A percentile compares a stretch with the other conserved stretches of the same genome.
Conservation (phyloP, 371 early-diverging fungal species). For the Apophysomyces elegans region DNA sequence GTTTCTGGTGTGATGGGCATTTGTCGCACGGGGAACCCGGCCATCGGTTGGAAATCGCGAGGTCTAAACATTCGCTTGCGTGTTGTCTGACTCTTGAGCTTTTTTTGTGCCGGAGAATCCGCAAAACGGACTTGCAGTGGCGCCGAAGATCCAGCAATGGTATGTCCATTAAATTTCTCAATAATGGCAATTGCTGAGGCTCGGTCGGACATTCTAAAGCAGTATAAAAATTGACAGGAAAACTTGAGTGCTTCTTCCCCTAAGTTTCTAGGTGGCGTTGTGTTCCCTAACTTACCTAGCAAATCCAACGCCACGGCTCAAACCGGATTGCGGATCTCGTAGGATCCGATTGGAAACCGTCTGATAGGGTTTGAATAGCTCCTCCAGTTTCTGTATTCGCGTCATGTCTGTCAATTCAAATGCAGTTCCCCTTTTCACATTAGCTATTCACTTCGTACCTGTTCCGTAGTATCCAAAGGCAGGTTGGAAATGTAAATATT, state of each 20-base stretch:
- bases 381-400: constrained; percentile 56
- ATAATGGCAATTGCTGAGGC: constrained; percentile 70
- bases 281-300: constrained; percentile 52
- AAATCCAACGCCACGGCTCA: constrained; percentile 81
- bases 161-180: constrained; percentile 65
- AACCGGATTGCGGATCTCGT: constrained; percentile 57
- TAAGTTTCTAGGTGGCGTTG: too few relatives aligned
- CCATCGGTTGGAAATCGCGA: constrained; percentile 49
- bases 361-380: constrained; percentile 63
- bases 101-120: constrained; percentile 80
- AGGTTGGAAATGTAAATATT: constrained; percentile 87
- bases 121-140: constrained; percentile 83
- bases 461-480: constrained; percentile 72
- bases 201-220: constrained; percentile 67
- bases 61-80: constrained; percentile 39
- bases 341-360: constrained; percentile 78
- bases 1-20: constrained; percentile 58
- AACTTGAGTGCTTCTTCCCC: constrained; percentile 1
- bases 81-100: constrained; percentile 64
- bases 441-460: constrained; percentile 40
- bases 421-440: not conserved
- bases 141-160: constrained; percentile 61
- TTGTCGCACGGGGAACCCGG: constrained; percentile 33
- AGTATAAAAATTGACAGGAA: not conserved
- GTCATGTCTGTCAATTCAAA: not conserved